A percentile compares a stretch with the other conserved stretches of the same genome.
phyloP scores from a whole-genome alignment of 75 land plant species.

The Cupressus sempervirens region DNA sequence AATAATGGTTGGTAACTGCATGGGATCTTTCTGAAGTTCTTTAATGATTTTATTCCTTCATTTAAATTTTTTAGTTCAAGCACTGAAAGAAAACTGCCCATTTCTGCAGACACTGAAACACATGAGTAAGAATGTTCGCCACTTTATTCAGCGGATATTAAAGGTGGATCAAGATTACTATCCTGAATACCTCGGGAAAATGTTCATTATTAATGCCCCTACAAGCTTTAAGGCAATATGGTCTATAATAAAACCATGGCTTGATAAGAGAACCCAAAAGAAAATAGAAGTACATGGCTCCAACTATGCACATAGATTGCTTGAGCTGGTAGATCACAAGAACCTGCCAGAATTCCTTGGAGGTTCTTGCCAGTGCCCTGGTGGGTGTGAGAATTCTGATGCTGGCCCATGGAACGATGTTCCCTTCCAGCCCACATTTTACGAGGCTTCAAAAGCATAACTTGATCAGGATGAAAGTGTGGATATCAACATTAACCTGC shows the following conservation, averaged over 20 bases:
- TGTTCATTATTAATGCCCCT: constrained; percentile 42
- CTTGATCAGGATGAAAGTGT: background rate
- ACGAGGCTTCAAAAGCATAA: background rate
- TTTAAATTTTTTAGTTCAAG: background rate
- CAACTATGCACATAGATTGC: constrained; percentile 29
- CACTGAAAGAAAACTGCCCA: background rate
- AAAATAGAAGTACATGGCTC: constrained; percentile 43
- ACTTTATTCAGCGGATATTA: constrained; percentile 39
- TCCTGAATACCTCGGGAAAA: constrained; percentile 40
- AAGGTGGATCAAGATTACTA: constrained; percentile 42
- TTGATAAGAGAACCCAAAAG: constrained; percentile 42
- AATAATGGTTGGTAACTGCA: background rate
- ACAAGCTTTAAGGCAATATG: constrained; percentile 43
- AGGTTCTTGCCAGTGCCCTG: constrained; percentile 40
- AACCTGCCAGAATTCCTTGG: constrained; percentile 46
- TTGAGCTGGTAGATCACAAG: constrained; percentile 33
- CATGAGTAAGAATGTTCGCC: constrained; percentile 44
- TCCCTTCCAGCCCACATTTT: background rate
- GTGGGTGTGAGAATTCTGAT: constrained; percentile 41
- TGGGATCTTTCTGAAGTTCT: background rate
- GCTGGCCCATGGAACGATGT: constrained; percentile 49
- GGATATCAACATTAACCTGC: background rate
- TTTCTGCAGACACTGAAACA: constrained; percentile 43
- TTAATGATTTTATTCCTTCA: background rate
- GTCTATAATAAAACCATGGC: constrained; percentile 48